Conservation (phyloP, 352 stramenopile genomes). For the Saprolegnia diclina region DNA sequence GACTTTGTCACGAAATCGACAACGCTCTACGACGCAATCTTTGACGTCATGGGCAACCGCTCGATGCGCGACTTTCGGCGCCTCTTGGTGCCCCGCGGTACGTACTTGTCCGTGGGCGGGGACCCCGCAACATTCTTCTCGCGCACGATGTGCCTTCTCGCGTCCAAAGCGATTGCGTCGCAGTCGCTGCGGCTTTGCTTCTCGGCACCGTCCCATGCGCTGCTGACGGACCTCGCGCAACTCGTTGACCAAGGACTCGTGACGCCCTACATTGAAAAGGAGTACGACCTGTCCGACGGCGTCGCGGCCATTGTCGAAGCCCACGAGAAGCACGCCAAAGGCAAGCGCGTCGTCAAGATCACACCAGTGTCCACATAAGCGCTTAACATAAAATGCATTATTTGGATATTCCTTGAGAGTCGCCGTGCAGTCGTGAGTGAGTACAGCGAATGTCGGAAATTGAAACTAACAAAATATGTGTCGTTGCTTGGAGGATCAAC, state of each 20-base stretch:
- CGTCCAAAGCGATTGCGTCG: not conserved
- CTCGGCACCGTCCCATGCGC: conserved; percentile 1
- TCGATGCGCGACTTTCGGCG: not conserved
- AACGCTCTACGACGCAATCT: not conserved
- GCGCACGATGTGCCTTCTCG: not conserved
- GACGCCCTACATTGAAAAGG: not conserved
- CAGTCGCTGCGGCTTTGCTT: not conserved
- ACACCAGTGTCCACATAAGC: not conserved
- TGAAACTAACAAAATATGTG: too few species aligned
- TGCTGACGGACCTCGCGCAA: not conserved
- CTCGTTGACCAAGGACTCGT: not conserved
- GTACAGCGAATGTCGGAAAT: too few species aligned
- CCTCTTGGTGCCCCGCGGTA: not conserved
- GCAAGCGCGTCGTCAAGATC: conserved; percentile 2
- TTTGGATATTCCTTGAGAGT: too few species aligned
- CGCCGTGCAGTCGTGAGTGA: too few species aligned
- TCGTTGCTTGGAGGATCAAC: too few species aligned
- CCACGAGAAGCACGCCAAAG: not conserved
- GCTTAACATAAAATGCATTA: not conserved
- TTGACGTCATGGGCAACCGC: conserved; percentile 3
- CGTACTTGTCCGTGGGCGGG: conserved; percentile 1
- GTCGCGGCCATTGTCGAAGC: not conserved
- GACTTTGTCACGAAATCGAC: conserved; percentile 28
- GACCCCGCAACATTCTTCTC: not conserved
- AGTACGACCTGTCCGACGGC: not conserved